Base-by-base conservation (phyloP, 2,329 filamentous ascomycete genomes). In the Hysterium pulicare region DNA sequence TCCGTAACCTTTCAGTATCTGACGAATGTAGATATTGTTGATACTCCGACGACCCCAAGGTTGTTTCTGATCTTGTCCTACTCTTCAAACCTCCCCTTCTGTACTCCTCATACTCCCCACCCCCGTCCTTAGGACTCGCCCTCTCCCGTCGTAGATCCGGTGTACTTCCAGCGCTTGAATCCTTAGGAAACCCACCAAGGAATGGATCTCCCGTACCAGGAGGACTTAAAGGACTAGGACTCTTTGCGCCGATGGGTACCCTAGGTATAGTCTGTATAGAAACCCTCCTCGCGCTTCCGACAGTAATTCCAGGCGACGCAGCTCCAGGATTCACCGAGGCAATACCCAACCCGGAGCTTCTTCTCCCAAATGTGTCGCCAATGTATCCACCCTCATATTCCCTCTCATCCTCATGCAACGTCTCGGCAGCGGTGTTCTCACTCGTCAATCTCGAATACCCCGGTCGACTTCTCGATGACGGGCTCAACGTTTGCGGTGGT, bases 281-380 rank as follows among this genome's bases (percentile, higher is more conserved):
- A 37, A 51, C 38, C 13, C 48, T 21, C 37, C 31, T 33, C n/a
- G 17, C 32, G 20, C 10, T 13, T 32, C 16, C 22, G 42, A 22
- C 19, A 21, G 8, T 21, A 11, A 10, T 17, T 30, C 44, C 30
- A 16, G 41, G 33, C 40, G 46, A 44, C 28, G 52, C 59, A 40
- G 23, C 15, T 15, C 9, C 19, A n/a, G 16, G 17, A 26, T 44
- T 33, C 15, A 44, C 37, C 40, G 47, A 46, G 24, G 51, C 60
- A 40, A 71, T 69, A 6, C 68, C 67, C 24, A 71, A 46, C 10
- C 68, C 68, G 42, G 52, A 39, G 15, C 53, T 52, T 15, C 37
- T 38, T n/a, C 43, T 43, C 8, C 35, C 28, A 37, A 59, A 55
- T 32, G 47, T 52, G 20, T 57, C 52, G 30, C 53, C 52, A 19